A percentile compares a stretch with the other conserved stretches of the same genome.
phyloP scores from a whole-genome alignment of 1,139 yeast genomes.

The Arxiozyma bovina region DNA sequence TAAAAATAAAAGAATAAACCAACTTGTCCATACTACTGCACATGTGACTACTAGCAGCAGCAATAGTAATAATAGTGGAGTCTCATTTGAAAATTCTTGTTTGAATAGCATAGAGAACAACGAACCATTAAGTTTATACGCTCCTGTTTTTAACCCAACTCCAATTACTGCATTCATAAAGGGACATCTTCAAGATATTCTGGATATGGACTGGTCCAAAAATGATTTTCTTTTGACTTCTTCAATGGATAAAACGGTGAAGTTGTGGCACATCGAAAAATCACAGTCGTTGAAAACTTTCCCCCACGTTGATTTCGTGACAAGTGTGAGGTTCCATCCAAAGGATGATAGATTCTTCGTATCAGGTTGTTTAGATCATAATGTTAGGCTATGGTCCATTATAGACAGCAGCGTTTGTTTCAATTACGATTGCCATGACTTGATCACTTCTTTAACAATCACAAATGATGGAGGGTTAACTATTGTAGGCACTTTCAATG shows the following conservation, averaged over 20 bases:
- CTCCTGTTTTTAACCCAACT: conserved; percentile 71
- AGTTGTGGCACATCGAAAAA: conserved; percentile 77
- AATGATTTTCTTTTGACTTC: conserved; percentile 74
- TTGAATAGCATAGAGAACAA: neutral
- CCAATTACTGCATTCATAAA: conserved; percentile 49
- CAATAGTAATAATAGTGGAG: neutral
- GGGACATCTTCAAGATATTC: conserved; percentile 64
- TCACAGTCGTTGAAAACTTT: conserved; percentile 56
- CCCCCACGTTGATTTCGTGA: conserved; percentile 71
- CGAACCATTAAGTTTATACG: conserved; percentile 33
- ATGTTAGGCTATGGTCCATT: conserved; percentile 76
- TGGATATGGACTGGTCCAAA: conserved; percentile 80
- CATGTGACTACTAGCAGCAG: neutral
- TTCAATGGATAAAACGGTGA: conserved; percentile 78
- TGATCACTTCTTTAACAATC: conserved; percentile 25
- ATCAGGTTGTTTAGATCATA: conserved; percentile 75
- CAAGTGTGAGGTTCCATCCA: conserved; percentile 76
- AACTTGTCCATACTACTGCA: neutral
- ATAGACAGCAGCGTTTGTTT: conserved; percentile 51
- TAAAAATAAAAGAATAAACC: conserved; percentile 3
- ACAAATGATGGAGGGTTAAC: conserved; percentile 45
- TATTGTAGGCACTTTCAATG: conserved; percentile 75
- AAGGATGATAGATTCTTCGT: conserved; percentile 79
- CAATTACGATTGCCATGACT: conserved; percentile 26
- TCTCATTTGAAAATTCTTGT: neutral